Evolutionary conservation across 2,329 filamentous ascomycete species (phyloP).

Genomic region (Pseudopithomyces maydicus): DNA sequence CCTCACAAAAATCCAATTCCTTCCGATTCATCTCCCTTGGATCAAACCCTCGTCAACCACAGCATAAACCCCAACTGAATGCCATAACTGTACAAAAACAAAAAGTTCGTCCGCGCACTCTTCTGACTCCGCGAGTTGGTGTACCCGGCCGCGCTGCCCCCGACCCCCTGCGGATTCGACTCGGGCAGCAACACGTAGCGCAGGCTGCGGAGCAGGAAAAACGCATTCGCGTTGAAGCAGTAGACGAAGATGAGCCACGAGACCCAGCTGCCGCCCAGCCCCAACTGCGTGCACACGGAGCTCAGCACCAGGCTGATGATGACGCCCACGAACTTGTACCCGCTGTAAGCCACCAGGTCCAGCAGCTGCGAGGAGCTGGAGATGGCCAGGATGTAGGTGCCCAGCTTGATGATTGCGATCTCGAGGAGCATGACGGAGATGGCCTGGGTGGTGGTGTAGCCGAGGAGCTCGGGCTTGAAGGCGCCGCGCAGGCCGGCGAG

Average conservation of each 20-base stretch:
- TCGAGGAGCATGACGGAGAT: constrained; percentile 84
- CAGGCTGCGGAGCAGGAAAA: constrained; percentile 92
- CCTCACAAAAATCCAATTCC: too few relatives aligned
- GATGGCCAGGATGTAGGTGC: constrained; percentile 92
- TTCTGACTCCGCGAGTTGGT: constrained; percentile 78
- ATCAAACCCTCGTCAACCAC: constrained; percentile 60
- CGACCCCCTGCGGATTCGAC: constrained; percentile 30
- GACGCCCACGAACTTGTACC: constrained; percentile 98
- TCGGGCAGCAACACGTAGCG: constrained; percentile 96
- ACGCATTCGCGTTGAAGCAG: constrained; percentile 90
- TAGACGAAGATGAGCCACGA: constrained; percentile 91
- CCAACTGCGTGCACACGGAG: constrained; percentile 65
- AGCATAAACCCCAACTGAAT: constrained; percentile 97
- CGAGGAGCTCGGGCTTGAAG: constrained; percentile 92
- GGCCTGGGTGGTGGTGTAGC: constrained; percentile 84
- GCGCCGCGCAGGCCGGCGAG: constrained; percentile 87
- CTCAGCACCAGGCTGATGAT: constrained; percentile 84
- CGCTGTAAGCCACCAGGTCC: constrained; percentile 92
- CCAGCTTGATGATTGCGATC: constrained; percentile 87
- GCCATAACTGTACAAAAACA: constrained; percentile 74
- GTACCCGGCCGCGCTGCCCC: constrained; percentile 59
- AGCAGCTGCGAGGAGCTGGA: constrained; percentile 92
- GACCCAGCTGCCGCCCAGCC: constrained; percentile 84
- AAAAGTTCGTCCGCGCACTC: constrained; percentile 38
- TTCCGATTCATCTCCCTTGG: too few relatives aligned